Evolutionary conservation across 192 early-diverging fungal genomes (phyloP).

Genomic region (Backusella circina): DNA sequence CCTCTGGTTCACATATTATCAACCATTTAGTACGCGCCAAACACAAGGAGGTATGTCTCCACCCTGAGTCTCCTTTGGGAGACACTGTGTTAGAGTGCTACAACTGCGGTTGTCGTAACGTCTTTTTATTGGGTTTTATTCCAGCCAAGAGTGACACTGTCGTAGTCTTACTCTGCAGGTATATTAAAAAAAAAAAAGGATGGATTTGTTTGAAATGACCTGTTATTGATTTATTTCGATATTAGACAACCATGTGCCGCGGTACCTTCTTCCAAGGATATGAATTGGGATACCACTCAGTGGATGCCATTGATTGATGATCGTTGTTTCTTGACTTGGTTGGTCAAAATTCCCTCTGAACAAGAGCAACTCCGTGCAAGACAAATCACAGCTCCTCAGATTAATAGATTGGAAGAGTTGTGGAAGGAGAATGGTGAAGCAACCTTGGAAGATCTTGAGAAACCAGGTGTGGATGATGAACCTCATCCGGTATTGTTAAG

Average conservation of each 20-base stretch:
- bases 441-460: conserved; percentile 77
- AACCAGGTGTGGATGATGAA: conserved; percentile 81
- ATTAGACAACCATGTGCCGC: conserved; percentile 87
- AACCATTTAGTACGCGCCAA: conserved; percentile 90
- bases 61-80: conserved; percentile 89
- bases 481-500: conserved; percentile 77
- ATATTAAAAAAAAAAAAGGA: not conserved
- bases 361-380: conserved; percentile 82
- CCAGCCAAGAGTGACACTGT: conserved; percentile 98
- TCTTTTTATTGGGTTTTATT: conserved; percentile 96
- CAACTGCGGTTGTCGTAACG: conserved; percentile 92
- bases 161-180: conserved; percentile 94
- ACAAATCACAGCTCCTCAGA: conserved; percentile 78
- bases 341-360: conserved; percentile 87
- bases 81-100: conserved; percentile 97
- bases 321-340: conserved; percentile 91
- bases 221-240: not conserved
- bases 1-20: conserved; percentile 92
- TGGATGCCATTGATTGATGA: conserved; percentile 98
- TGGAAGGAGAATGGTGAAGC: conserved; percentile 81
- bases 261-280: conserved; percentile 84
- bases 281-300: conserved; percentile 94
- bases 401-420: conserved; percentile 82
- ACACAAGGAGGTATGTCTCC: conserved; percentile 93
- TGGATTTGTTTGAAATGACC: not conserved